Evolutionary conservation across 805 yeast species (phyloP).

Genomic region (Teunomyces panamensis): DNA sequence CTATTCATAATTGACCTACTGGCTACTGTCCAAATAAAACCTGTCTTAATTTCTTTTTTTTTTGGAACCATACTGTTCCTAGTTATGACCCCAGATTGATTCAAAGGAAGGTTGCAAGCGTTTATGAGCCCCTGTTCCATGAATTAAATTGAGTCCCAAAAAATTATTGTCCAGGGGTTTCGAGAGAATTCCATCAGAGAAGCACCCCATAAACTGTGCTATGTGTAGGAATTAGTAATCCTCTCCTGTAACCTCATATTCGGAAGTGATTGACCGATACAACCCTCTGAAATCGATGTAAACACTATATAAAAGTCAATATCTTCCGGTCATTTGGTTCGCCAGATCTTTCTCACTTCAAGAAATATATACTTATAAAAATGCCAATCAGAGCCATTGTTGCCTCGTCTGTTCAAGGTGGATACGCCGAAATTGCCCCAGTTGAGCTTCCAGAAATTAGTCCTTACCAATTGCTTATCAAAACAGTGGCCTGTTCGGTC

Average conservation of each 20-base stretch:
- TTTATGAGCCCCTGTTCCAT: background rate
- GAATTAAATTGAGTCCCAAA: background rate
- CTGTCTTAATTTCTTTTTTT: too few relatives aligned
- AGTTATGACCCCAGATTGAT: too few relatives aligned
- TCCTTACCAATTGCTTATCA: constrained; percentile 39
- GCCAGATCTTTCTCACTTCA: background rate
- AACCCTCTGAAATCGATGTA: background rate
- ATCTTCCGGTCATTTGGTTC: background rate
- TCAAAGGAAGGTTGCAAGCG: background rate
- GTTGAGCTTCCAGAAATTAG: constrained; percentile 33
- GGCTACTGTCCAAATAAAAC: too few relatives aligned
- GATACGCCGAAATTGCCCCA: constrained; percentile 17
- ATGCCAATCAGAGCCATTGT: constrained; percentile 3
- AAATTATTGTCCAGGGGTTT: background rate
- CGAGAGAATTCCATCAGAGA: background rate
- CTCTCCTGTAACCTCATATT: background rate
- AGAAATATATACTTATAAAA: background rate
- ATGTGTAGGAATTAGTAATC: background rate
- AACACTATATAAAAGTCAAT: background rate
- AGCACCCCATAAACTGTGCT: background rate
- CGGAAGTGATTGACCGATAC: background rate
- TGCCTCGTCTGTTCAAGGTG: constrained; percentile 3
- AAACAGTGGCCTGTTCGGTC: constrained; percentile 52
- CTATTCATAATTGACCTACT: too few relatives aligned
- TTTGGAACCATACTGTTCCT: too few relatives aligned